A percentile compares a stretch with the other conserved stretches of the same genome.
Evolutionary conservation across 257 asterid species (phyloP).

Genomic region (Eustoma russellianum): DNA sequence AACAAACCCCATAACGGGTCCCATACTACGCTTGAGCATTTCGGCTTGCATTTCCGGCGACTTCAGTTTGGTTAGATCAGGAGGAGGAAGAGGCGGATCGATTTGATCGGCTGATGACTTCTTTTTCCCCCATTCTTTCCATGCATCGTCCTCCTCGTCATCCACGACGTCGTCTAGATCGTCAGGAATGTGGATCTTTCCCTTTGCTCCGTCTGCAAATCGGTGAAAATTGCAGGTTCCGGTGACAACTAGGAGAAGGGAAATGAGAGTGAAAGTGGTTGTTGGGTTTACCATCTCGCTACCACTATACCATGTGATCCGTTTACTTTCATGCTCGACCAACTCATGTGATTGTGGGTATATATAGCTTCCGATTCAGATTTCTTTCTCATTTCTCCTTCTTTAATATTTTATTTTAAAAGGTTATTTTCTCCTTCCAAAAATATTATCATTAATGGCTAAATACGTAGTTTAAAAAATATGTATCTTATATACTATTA

Average conservation of each 20-base stretch:
- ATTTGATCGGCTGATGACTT: constrained; percentile 31
- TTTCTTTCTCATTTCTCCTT: too few species aligned
- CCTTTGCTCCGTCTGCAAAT: constrained; percentile 22
- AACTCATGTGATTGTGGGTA: too few species aligned
- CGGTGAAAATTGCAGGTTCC: neutral
- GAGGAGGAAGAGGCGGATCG: constrained; percentile 76
- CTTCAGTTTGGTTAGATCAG: constrained; percentile 43
- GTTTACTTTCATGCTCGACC: too few species aligned
- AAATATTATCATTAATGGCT: too few species aligned
- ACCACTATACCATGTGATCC: too few species aligned
- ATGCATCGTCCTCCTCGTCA: constrained; percentile 72
- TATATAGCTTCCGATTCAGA: too few species aligned
- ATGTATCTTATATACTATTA: too few species aligned
- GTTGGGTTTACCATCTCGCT: neutral
- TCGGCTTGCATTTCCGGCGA: constrained; percentile 49
- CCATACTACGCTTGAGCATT: constrained; percentile 58
- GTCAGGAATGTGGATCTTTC: constrained; percentile 69
- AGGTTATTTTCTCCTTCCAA: too few species aligned
- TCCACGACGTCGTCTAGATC: constrained; percentile 80
- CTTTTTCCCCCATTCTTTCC: constrained; percentile 84
- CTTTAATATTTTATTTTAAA: too few species aligned
- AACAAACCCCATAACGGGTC: constrained; percentile 85
- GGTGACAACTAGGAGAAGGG: constrained; percentile 9
- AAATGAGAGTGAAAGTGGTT: constrained; percentile 2
- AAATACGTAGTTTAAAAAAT: too few species aligned